These are phyloP conservation scores for Penicillium sp. DNA, from an alignment of 2,329 filamentous ascomycete genomes.

Conservation along the genomic window DNA sequence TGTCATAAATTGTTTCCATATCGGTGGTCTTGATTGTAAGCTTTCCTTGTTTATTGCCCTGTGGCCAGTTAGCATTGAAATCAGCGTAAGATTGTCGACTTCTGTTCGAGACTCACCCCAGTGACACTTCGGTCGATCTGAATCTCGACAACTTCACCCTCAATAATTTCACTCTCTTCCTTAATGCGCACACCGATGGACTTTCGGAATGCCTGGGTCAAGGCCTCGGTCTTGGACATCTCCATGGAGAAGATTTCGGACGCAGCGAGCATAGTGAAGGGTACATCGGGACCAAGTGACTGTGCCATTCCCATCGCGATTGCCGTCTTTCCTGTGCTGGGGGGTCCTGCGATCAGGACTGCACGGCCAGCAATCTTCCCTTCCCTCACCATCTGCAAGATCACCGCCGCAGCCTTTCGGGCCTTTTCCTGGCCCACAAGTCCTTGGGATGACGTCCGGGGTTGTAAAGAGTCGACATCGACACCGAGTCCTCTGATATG, in stretches of 20 bases:
- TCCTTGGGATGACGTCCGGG: slow-evolving; percentile 81
- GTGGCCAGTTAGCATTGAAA: slow-evolving; percentile 5
- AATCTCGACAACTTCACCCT: slow-evolving; percentile 98
- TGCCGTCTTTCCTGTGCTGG: slow-evolving; percentile 96
- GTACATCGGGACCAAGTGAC: slow-evolving; percentile 88
- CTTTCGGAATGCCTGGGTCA: slow-evolving; percentile 98
- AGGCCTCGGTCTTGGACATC: slow-evolving; percentile 98
- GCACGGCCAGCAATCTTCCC: slow-evolving; percentile 97
- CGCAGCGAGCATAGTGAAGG: slow-evolving; percentile 92
- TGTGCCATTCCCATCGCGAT: slow-evolving; percentile 99
- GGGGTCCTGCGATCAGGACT: slow-evolving; percentile 90
- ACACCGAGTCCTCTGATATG: slow-evolving; percentile 96
- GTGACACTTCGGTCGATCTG: slow-evolving; percentile 97
- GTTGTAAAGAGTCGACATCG: slow-evolving; percentile 86
- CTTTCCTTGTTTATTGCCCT: slow-evolving; percentile 96
- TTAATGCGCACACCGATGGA: slow-evolving; percentile 98
- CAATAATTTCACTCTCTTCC: slow-evolving; percentile 98
- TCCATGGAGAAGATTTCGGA: slow-evolving; percentile 98
- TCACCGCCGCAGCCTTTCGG: slow-evolving; percentile 91
- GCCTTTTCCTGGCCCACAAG: slow-evolving; percentile 96
- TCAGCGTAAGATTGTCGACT: not conserved
- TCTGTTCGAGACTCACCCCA: slow-evolving; percentile 56
- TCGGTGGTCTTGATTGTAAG: slow-evolving; percentile 99
- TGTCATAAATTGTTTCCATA: slow-evolving; percentile 99
- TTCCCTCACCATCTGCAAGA: slow-evolving; percentile 98